Conservation (phyloP, 2,329 filamentous ascomycete species). For the Pleomassaria siparia region DNA sequence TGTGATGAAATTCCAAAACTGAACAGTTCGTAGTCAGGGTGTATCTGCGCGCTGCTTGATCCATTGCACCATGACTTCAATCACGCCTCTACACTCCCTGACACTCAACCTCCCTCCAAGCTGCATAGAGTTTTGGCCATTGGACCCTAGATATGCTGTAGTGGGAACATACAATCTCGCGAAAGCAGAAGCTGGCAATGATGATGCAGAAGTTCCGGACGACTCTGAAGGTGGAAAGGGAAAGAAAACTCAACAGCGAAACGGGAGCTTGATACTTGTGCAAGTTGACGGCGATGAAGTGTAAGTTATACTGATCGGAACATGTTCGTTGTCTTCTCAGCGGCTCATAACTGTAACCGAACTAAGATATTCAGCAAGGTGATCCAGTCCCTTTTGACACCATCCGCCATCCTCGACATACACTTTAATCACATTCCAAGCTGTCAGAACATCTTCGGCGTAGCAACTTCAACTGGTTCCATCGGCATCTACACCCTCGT, state of each 20-base stretch:
- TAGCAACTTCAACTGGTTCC: constrained; percentile 75
- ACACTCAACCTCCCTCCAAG: constrained; percentile 70
- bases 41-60: no score
- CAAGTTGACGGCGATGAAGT: constrained; percentile 54
- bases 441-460: constrained; percentile 59
- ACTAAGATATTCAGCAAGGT: constrained; percentile 28
- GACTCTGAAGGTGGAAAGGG: constrained; percentile 8
- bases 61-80: constrained; percentile 35
- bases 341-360: no score
- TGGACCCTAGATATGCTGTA: constrained; percentile 65
- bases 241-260: constrained; percentile 62
- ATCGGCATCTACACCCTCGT: constrained; percentile 64
- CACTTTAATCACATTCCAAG: constrained; percentile 70
- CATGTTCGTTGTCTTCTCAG: no score
- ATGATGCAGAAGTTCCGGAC: constrained; percentile 19
- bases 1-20: no score
- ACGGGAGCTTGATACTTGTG: constrained; percentile 73
- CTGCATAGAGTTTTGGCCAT: constrained; percentile 73
- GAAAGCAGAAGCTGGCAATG: constrained; percentile 41
- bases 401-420: constrained; percentile 79
- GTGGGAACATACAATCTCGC: constrained; percentile 84
- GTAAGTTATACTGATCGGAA: constrained; percentile 54
- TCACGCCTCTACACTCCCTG: constrained; percentile 52
- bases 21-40: no score
- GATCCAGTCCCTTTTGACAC: constrained; percentile 62